A percentile compares a stretch with the other conserved stretches of the same genome.
phyloP scores from a whole-genome alignment of 2,329 filamentous ascomycete genomes.

The Neofusicoccum laricinum region DNA sequence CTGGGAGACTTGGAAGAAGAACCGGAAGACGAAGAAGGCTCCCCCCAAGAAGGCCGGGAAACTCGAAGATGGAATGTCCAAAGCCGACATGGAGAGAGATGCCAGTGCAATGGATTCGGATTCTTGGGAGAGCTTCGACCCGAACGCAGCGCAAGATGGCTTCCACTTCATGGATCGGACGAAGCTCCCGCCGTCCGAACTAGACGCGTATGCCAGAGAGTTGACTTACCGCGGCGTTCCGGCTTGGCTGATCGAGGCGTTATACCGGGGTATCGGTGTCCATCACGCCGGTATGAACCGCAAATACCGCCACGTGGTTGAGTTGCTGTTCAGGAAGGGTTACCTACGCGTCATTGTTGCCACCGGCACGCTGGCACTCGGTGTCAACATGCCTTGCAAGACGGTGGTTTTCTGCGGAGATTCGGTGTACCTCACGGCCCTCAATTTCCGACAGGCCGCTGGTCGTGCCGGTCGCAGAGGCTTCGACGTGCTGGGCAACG shows the following conservation, averaged over 20 bases:
- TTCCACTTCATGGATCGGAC: constrained; percentile 67
- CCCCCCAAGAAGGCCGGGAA: constrained; percentile 40
- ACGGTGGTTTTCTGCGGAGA: constrained; percentile 76
- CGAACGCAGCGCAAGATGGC: constrained; percentile 58
- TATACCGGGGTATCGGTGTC: constrained; percentile 68
- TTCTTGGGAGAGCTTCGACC: constrained; percentile 62
- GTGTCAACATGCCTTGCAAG: constrained; percentile 79
- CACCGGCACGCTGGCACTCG: constrained; percentile 71
- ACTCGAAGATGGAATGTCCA: constrained; percentile 50
- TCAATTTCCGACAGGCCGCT: constrained; percentile 74
- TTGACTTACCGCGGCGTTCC: constrained; percentile 52
- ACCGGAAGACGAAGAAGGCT: constrained; percentile 32
- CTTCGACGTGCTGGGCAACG: constrained; percentile 77
- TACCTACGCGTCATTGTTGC: constrained; percentile 70
- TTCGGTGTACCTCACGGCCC: constrained; percentile 67
- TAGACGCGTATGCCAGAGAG: constrained; percentile 53
- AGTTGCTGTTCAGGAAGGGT: constrained; percentile 71
- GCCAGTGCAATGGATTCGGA: constrained; percentile 54
- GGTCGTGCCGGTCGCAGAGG: constrained; percentile 77
- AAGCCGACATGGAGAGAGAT: constrained; percentile 57
- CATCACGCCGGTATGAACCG: constrained; percentile 80
- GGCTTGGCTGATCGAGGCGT: constrained; percentile 56
- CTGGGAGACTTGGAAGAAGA: constrained; percentile 58
- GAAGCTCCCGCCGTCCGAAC: constrained; percentile 56
- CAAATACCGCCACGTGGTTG: constrained; percentile 69